A percentile compares a stretch with the other conserved stretches of the same genome.
Conservation (phyloP, 345 rosid species). For the Eucalyptus victrix region DNA sequence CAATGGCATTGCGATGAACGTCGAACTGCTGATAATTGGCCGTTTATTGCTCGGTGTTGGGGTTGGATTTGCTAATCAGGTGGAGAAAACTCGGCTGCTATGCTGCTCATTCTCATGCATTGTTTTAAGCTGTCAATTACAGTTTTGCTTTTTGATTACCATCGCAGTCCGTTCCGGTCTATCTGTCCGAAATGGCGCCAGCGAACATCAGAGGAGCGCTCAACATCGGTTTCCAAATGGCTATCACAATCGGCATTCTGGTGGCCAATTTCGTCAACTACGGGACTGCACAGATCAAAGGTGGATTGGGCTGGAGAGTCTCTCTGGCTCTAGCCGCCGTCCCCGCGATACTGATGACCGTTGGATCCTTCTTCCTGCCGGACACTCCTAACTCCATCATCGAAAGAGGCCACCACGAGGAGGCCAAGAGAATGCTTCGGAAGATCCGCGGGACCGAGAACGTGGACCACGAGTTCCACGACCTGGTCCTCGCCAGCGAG, state of each 20-base stretch:
- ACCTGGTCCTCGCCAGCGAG: constrained; percentile 43
- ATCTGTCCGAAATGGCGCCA: constrained; percentile 81
- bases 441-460: constrained; percentile 40
- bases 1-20: constrained; percentile 4
- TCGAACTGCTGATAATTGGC: constrained; percentile 19
- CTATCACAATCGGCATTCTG: constrained; percentile 60
- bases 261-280: constrained; percentile 60
- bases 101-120: not conserved
- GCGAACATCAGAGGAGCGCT: constrained; percentile 64
- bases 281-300: constrained; percentile 30
- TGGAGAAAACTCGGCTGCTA: not conserved
- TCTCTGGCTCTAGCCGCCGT: constrained; percentile 61
- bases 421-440: constrained; percentile 44
- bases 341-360: constrained; percentile 47
- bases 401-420: constrained; percentile 48
- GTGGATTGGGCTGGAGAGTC: constrained; percentile 65
- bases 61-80: constrained; percentile 67
- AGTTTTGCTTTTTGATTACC: not conserved
- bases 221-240: constrained; percentile 71
- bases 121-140: not conserved
- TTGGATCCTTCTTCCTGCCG: constrained; percentile 55
- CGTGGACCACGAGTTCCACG: constrained; percentile 56
- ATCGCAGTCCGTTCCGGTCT: constrained; percentile 59
- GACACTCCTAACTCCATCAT: constrained; percentile 78
- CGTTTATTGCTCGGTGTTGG: constrained; percentile 20